Base-by-base conservation (phyloP, 768 basidiomycete species). In the Lentinula boryana region DNA sequence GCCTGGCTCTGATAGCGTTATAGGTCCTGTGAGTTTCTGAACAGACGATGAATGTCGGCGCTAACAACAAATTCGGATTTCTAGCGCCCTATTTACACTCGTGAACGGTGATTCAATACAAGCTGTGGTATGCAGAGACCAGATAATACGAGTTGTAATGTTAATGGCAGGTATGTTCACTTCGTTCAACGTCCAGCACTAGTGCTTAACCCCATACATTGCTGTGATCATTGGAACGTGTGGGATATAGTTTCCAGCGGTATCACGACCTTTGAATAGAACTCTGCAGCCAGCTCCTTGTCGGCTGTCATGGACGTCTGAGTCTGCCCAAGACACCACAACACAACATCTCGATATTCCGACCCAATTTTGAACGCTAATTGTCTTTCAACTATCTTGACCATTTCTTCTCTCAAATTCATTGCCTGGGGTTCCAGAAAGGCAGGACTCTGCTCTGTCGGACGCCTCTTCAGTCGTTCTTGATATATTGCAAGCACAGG, bases 241-340 rank as follows among this genome's bases (percentile, higher is more conserved):
- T 33, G 12, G 31, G 50, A 32, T 35, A 52, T 52, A 18, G 31
- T 63, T 43, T 57, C 48, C 4, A 60, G 33, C 35, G 53, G 63
- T 36, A 60, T 32, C 23, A 43, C 63, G 0, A 63, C 62, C 33
- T 56, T 60, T 16, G 32, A 12, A 31, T 63, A 63, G 52, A 63
- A 63, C 33, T 63, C 59, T 16, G 51, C 53, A 27, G 62, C 62
- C 27, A 63, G n/a, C 9, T 56, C 53, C 2, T 41, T 52, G 41
- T 63, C 62, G 6, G 18, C 51, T 18, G 2, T 46, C 40, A 55
- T 32, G 15, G 33, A 9, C 2, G n/a, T 32, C 12, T 46, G n/a
- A 33, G 21, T 46, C 43, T 60, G 48, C 40, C 44, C 53, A 46
- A 61, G 32, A 53, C 63, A 63, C 63, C 60, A 63, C 10, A 57